phyloP scores from a whole-genome alignment of 371 early-diverging fungal genomes.

The Syncephalastrum sp. region DNA sequence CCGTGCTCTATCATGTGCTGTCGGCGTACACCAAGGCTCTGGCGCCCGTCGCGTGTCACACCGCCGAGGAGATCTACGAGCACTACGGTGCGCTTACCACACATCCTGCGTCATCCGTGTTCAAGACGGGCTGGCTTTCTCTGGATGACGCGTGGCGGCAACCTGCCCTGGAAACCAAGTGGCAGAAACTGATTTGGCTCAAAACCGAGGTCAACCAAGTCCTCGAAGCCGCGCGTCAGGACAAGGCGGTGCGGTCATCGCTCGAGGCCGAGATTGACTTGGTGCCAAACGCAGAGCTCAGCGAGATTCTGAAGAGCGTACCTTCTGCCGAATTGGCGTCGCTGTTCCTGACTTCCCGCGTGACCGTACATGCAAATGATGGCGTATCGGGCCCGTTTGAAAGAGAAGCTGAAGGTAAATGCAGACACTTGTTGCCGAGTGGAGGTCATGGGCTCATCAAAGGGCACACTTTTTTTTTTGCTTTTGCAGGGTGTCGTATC shows the following conservation, averaged over 20 bases:
- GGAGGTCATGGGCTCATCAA: not conserved
- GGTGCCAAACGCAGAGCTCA: slow-evolving; percentile 10
- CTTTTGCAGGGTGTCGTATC: slow-evolving; percentile 19
- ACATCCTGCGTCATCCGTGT: slow-evolving; percentile 55
- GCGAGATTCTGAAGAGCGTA: slow-evolving; percentile 25
- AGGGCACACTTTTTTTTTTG: not conserved
- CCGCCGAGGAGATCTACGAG: slow-evolving; percentile 82
- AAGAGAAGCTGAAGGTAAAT: slow-evolving; percentile 26
- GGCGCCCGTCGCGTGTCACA: slow-evolving; percentile 72
- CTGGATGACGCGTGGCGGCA: slow-evolving; percentile 59
- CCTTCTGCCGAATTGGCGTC: slow-evolving; percentile 41
- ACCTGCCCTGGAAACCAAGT: slow-evolving; percentile 48
- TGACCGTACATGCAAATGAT: slow-evolving; percentile 24
- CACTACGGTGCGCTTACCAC: slow-evolving; percentile 48
- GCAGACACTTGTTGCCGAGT: not conserved
- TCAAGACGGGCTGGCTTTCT: slow-evolving; percentile 63
- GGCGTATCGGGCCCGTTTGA: slow-evolving; percentile 14
- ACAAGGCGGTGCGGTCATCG: slow-evolving; percentile 59
- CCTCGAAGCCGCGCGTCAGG: slow-evolving; percentile 67
- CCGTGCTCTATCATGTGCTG: slow-evolving; percentile 68
- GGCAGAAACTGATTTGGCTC: slow-evolving; percentile 53
- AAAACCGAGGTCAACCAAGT: slow-evolving; percentile 65
- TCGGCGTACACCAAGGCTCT: slow-evolving; percentile 61
- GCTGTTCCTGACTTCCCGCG: slow-evolving; percentile 54
- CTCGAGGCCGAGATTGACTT: slow-evolving; percentile 55